Evolutionary conservation across 768 basidiomycete genomes (phyloP), one percentile per base, ranked within the genome.

Genomic region (Suillus americanus): DNA sequence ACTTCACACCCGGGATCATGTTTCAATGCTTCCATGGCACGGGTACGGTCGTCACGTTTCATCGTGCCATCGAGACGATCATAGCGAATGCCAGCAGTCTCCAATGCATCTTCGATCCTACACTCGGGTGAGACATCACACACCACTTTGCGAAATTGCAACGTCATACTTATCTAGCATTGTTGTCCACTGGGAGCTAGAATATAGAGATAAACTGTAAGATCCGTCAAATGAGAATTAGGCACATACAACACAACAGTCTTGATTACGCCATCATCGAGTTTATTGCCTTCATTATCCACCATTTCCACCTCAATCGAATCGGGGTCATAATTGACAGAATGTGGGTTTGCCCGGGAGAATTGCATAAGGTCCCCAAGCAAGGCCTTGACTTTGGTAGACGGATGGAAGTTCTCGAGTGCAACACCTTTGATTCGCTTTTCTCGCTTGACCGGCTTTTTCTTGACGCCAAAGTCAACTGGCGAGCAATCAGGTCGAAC

Each of bases 61-160:
- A 99, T 99, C 3, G 94, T 95, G 1, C 97, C 97, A 75, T 99
- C 97, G 50, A 99, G 79, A 59, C 97, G 89, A 69, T 95, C 92
- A 74, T 94, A 97, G 30, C 85, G 86, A 72, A 99, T 99, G 33
- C 86, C 84, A 12, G 89, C 86, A 38, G 85, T 81, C 69, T 94
- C 90, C 37, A 98, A 77, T 37, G 95, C 95, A 68, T 96, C 95
- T 76, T 96, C 94, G 61, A 98, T 85, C 74, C 93, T 93, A 60
- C 59, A 64, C 25, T n/a, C 48, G 20, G 55, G 50, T 65, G 53
- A 41, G 62, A 40, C 68, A 33, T n/a, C n/a, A 54, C 28, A 45
- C 56, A 50, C 50, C 9, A 20, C 62, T 35, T 20, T 38, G 46
- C 6, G 30, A 51, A 35, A 28, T 20, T 33, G 23, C 2, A 56